These are phyloP conservation scores for Jasminum sambac DNA, from an alignment of 257 asterid species.

Conservation along the genomic window DNA sequence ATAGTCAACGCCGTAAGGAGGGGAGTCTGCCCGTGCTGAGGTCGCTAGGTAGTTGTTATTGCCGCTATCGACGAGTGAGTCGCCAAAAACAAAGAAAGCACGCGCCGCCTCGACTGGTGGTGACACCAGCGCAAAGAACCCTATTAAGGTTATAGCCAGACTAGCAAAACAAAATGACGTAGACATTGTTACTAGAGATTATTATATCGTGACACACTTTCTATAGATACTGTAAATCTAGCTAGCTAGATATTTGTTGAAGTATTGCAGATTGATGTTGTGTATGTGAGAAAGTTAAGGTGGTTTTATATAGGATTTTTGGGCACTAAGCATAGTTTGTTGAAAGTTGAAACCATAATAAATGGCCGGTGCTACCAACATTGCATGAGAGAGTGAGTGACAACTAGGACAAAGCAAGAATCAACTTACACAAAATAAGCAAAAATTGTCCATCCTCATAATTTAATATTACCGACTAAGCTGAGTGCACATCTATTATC, in stretches of 20 bases:
- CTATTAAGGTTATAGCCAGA: not conserved
- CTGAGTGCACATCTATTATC: too few relatives aligned
- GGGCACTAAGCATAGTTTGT: conserved; percentile 18
- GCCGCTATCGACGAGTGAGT: conserved; percentile 52
- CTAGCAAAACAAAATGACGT: not conserved
- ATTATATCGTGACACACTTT: not conserved
- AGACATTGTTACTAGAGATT: not conserved
- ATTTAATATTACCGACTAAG: not conserved
- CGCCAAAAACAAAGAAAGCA: conserved; percentile 52
- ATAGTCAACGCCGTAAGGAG: conserved; percentile 53
- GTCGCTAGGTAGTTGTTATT: conserved; percentile 48
- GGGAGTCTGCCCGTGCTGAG: conserved; percentile 49
- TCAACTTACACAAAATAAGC: not conserved
- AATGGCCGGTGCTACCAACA: conserved; percentile 29
- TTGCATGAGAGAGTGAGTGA: not conserved
- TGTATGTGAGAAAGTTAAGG: conserved; percentile 7
- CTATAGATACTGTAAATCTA: not conserved
- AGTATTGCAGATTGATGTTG: not conserved
- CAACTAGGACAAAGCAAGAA: conserved; percentile 15
- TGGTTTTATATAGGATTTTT: conserved; percentile 22
- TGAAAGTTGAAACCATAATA: conserved; percentile 36
- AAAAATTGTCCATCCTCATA: not conserved
- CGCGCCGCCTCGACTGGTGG: conserved; percentile 36
- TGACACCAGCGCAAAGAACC: not conserved
- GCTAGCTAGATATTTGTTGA: not conserved